Evolutionary conservation across 148 eudicot species (phyloP), one percentile per base, ranked within the genome.

Genomic region (Pharnaceum exiguum): DNA sequence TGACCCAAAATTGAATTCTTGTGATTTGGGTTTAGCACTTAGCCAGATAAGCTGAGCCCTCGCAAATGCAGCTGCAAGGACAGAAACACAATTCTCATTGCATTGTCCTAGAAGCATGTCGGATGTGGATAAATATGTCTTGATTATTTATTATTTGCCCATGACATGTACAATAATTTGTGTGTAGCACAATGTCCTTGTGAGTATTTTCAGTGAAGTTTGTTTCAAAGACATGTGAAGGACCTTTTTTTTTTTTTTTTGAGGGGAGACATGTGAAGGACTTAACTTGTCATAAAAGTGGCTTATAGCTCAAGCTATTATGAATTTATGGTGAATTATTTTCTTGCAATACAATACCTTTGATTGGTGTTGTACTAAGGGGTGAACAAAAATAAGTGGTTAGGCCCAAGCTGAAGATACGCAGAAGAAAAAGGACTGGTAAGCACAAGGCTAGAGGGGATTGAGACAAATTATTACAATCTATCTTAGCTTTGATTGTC

Each of bases 131-230:
- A 12, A 19, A 27, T 37, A 13, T 55, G 45, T n/a, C n/a, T n/a
- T n/a, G n/a, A n/a, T n/a, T n/a, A n/a, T 54, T 56, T 52, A 50
- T 66, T 66, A 24, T 48, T 55, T 49, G 32, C 46, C 55, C 25
- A 25, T 45, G 26, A 9, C 19, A 56, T 18, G 11, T 35, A 13
- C 5, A 51, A 29, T 32, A 57, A 66, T 66, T 37, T 57, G 45
- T 44, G 37, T 17, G 27, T 32, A 28, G 35, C 43, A 53, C 17
- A 2, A 17, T 1, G 7, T 26, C 35, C 4, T 27, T 52, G 11
- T 52, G 42, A 31, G 19, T 48, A 5, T 2, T 17, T 43, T 43
- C 13, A 43, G 23, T n/a, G n/a, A n/a, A n/a, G n/a, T n/a, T n/a
- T n/a, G n/a, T n/a, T n/a, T n/a, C 47, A 43, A 19, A 43, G 5